phyloP scores from a whole-genome alignment of 805 yeast genomes.

The Debaryomyces maramus region DNA sequence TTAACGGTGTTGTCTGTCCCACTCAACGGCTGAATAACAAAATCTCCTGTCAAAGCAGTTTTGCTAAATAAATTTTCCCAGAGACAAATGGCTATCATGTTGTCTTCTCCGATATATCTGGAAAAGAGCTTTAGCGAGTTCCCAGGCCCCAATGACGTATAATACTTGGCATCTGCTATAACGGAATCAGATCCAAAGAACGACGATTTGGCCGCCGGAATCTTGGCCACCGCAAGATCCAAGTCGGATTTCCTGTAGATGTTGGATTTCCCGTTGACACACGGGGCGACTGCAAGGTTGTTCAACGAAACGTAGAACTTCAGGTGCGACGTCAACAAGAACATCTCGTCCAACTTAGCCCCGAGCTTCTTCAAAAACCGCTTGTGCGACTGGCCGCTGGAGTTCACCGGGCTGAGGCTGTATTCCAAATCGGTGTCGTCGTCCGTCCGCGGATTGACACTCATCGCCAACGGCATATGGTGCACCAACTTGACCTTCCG shows the following conservation, averaged over 20 bases:
- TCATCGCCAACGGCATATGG: slow-evolving; percentile 72
- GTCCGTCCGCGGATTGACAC: slow-evolving; percentile 23
- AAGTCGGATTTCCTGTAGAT: slow-evolving; percentile 67
- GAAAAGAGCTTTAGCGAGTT: slow-evolving; percentile 70
- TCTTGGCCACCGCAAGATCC: slow-evolving; percentile 52
- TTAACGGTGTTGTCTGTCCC: slow-evolving; percentile 40
- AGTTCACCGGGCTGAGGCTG: slow-evolving; percentile 17
- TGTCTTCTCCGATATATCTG: slow-evolving; percentile 85
- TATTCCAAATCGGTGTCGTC: slow-evolving; percentile 25
- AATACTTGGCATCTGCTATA: slow-evolving; percentile 27
- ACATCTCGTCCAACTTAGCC: slow-evolving; percentile 79
- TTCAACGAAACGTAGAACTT: slow-evolving; percentile 82
- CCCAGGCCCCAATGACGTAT: slow-evolving; percentile 33
- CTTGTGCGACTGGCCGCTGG: slow-evolving; percentile 1
- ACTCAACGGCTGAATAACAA: slow-evolving; percentile 69
- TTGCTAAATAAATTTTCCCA: slow-evolving; percentile 69
- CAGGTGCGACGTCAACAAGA: slow-evolving; percentile 78
- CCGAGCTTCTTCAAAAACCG: slow-evolving; percentile 44
- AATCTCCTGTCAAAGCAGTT: slow-evolving; percentile 77
- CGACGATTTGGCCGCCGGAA: slow-evolving; percentile 25
- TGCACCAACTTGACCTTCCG: slow-evolving; percentile 69
- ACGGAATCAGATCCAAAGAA: slow-evolving; percentile 34
- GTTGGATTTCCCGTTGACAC: slow-evolving; percentile 90
- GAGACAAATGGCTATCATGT: slow-evolving; percentile 83
- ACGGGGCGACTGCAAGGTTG: slow-evolving; percentile 73